A percentile compares a stretch with the other conserved stretches of the same genome.
phyloP scores from a whole-genome alignment of 1,139 yeast species.

The Candida tunisiensis region DNA sequence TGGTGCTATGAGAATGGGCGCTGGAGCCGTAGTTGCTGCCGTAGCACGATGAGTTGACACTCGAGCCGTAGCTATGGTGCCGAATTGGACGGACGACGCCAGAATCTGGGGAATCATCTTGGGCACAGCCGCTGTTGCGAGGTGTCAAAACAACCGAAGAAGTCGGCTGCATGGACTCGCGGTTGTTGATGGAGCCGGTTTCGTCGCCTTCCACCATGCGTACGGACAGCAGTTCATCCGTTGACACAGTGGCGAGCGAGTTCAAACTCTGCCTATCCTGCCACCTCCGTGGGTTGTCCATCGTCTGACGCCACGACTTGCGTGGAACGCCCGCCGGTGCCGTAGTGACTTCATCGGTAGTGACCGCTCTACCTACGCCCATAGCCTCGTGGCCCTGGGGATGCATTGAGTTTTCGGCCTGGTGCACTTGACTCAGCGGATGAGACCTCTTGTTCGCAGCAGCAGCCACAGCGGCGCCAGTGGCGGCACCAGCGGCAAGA shows the following conservation, averaged over 20 bases:
- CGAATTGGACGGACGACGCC: constrained; percentile 8
- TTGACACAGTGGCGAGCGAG: constrained; percentile 72
- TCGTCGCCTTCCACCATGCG: constrained; percentile 33
- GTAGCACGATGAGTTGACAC: no score
- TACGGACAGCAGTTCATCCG: constrained; percentile 70
- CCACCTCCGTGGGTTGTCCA: constrained; percentile 21
- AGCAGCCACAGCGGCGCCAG: constrained; percentile 4
- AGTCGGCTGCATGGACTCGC: constrained; percentile 12
- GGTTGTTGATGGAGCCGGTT: constrained; percentile 1
- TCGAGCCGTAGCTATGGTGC: no score
- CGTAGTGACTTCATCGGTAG: no score
- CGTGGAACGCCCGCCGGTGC: constrained; percentile 12
- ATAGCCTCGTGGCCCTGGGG: no score
- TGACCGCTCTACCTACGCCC: no score
- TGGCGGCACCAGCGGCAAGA: no score
- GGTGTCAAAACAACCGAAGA: constrained; percentile 11
- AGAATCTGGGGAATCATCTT: constrained; percentile 9
- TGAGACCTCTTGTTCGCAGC: no score
- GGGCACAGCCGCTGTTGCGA: constrained; percentile 8
- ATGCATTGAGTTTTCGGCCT: no score
- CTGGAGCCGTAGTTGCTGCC: no score
- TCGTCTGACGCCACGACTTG: constrained; percentile 64
- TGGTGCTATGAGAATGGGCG: no score
- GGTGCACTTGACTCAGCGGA: no score
- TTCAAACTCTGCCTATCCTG: constrained; percentile 44